Base-by-base conservation (phyloP, 805 yeast species). In the Kregervanrija delftensis region DNA sequence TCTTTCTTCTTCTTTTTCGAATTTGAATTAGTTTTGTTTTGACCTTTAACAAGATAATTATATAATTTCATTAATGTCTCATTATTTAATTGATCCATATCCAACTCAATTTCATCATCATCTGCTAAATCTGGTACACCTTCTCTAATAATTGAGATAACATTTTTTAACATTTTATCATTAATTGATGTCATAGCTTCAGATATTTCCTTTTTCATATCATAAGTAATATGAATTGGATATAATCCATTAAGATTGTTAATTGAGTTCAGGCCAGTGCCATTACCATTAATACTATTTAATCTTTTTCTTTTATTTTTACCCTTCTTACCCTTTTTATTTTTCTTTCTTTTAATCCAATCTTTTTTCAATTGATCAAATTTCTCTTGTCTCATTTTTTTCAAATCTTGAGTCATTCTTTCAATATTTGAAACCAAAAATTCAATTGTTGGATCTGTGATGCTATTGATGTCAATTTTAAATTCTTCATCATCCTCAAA, bases 51-150 rank as follows among this genome's bases (percentile, higher is more conserved):
- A 53, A 93, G 88, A 55, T 83, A 86, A 61, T 84, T 83, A 72
- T 89, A 91, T 50, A 93, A 71, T 58, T 86, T 86, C 61, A 86
- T 67, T 44, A 91, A 75, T 1, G 97, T 90, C 36, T 77, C 69
- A 52, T 87, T 88, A 56, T 87, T 96, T 54, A 93, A 74, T 65
- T 84, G 84, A 61, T 93, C 97, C 81, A 93, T 85, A 65, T 93
- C 99, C 48, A 93, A 74, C 70, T 93, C 99, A 49, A 93, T 93
- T 69, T 93, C 98, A 46, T 91, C 98, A 56, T 88, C 91, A 55
- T 76, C 80, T 47, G 73, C 76, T 54, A 76, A 71, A 49, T 77
- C 85, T 4, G 81, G 81, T 75, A 82, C 71, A 42, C 81, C 73
- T 62, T 86, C 93, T 58, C 84, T 84, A 53, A 93, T 88, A 50